Evolutionary conservation across 495 filamentous ascomycete species (phyloP), one percentile per base, ranked within the genome.

Genomic region (Lophiostoma macrostomum): DNA sequence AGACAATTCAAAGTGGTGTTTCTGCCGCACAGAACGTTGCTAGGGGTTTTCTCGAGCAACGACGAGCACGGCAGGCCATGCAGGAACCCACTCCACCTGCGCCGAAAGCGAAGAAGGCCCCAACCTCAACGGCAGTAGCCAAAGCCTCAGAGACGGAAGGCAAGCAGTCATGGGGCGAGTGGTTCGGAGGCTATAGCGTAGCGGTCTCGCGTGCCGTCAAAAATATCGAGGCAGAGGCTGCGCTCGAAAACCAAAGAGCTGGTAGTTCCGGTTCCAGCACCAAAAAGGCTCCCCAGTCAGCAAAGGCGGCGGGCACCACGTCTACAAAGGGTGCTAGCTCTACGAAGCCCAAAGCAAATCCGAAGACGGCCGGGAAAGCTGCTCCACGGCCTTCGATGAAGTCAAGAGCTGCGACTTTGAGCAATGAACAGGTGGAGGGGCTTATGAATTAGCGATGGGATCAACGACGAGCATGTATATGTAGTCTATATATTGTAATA

Each of bases 171-270:
- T 63, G 60, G 60, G 40, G 49, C 10, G 60, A 63, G 34, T 63
- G 55, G 55, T 54, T 63, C 25, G 60, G 60, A 4, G 60, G 55
- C n/a, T 63, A 63, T 50, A 63, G 60, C 28, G 49, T 63, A 44
- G 56, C 60, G 1, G 56, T 63, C 28, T 47, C 55, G 14, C 13
- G 60, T 19, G 56, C 47, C 2, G 60, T 63, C 11, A 59, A 60
- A 40, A 63, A 41, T 51, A 60, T 63, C 27, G 53, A 63, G 30
- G 53, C 53, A 0, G 59, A 63, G 18, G 49, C 53, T 29, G 53
- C 53, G 12, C 1, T 63, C 2, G 53, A 60, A 31, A 54, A 25
- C 24, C 55, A 58, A 41, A 45, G 50, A 29, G 38, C 24, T 23
- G 39, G 23, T 8, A 18, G 32, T 30, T 30, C 22, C 3, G 47